Percentiles rank a stretch among this genome's conserved stretches.
Conservation (phyloP, 202 grass and related monocot species). For the Panicum hallii region DNA sequence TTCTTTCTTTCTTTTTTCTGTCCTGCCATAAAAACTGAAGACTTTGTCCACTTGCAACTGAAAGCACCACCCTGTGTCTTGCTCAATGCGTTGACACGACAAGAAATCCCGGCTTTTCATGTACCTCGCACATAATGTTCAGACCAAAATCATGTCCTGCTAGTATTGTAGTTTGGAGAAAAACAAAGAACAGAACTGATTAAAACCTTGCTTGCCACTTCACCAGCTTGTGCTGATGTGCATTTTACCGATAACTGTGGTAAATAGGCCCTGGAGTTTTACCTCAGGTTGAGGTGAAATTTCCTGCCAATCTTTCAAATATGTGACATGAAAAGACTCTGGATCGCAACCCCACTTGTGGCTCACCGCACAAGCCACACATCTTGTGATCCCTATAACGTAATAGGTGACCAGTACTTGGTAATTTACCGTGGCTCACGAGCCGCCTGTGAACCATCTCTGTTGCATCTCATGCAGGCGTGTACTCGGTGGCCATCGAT, state of each 20-base stretch:
- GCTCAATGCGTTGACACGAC: constrained; percentile 32
- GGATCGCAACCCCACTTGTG: constrained; percentile 8
- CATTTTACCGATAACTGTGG: constrained; percentile 10
- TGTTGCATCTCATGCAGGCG: constrained; percentile 63
- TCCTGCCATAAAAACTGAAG: constrained; percentile 13
- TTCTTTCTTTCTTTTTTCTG: neutral
- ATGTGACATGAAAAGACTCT: constrained; percentile 4
- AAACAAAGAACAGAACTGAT: neutral
- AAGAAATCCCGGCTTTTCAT: constrained; percentile 44
- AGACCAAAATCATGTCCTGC: neutral
- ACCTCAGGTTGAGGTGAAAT: constrained; percentile 12
- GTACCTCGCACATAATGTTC: constrained; percentile 10
- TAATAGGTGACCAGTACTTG: neutral
- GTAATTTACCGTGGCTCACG: constrained; percentile 50
- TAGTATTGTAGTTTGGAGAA: neutral
- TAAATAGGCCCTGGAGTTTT: constrained; percentile 31
- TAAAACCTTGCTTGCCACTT: neutral
- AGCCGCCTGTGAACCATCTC: constrained; percentile 43
- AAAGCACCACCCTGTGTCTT: constrained; percentile 24
- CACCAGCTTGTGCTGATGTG: constrained; percentile 22
- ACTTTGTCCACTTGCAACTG: constrained; percentile 38
- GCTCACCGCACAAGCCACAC: constrained; percentile 19
- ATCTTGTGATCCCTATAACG: constrained; percentile 41
- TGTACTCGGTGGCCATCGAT: constrained; percentile 87
- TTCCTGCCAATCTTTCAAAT: constrained; percentile 29